Conservation (phyloP, 495 filamentous ascomycete species). For the Trichocladium antarcticum region DNA sequence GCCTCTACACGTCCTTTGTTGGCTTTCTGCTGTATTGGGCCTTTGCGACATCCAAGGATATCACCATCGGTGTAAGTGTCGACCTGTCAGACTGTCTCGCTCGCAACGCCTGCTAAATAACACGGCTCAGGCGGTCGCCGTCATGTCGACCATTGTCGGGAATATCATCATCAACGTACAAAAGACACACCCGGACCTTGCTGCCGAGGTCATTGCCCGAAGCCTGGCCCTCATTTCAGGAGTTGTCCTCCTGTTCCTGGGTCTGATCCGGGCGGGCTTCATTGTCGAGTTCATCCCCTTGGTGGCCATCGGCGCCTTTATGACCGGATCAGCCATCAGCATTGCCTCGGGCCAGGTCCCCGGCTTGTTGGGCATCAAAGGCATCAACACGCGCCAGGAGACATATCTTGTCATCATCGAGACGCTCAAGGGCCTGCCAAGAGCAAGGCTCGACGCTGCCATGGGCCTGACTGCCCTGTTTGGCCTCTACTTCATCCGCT, state of each 20-base stretch:
- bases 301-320: constrained; percentile 42
- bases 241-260: constrained; percentile 37
- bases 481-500: constrained; percentile 40
- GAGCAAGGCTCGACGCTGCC: constrained; percentile 40
- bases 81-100: neutral
- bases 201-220: constrained; percentile 31
- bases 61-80: constrained; percentile 52
- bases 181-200: constrained; percentile 31
- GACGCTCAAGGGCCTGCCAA: constrained; percentile 37
- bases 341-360: constrained; percentile 43
- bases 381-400: constrained; percentile 38
- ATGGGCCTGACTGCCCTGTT: constrained; percentile 43
- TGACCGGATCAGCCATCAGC: constrained; percentile 44
- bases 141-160: constrained; percentile 84
- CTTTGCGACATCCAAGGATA: constrained; percentile 59
- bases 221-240: constrained; percentile 40
- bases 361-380: constrained; percentile 37
- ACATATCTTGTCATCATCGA: constrained; percentile 45
- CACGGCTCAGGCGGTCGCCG: constrained; percentile 69
- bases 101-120: neutral
- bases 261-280: constrained; percentile 38
- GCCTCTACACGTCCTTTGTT: constrained; percentile 57
- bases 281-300: constrained; percentile 45
- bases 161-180: constrained; percentile 53
- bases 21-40: constrained; percentile 57